Conservation (phyloP, 2,329 filamentous ascomycete species). For the Fusarium temperatum region DNA sequence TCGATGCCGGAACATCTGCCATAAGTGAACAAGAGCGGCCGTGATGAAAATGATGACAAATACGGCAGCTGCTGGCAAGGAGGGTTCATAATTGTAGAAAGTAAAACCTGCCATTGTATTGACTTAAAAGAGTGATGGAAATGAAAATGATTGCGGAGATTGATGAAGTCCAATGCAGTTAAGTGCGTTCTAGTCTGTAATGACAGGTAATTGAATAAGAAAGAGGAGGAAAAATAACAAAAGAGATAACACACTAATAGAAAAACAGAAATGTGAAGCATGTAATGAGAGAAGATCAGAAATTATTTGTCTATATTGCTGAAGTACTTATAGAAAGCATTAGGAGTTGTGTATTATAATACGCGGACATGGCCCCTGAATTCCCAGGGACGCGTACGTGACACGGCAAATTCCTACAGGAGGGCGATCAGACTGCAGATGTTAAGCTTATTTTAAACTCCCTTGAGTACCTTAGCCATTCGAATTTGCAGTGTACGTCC, state of each 20-base stretch:
- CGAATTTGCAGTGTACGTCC: rapidly evolving
- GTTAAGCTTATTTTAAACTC: not conserved
- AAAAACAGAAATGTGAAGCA: not conserved
- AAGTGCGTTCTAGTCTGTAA: not conserved
- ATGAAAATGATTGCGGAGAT: not conserved
- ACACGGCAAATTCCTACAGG: not conserved
- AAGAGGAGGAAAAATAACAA: not conserved
- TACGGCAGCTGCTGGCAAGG: constrained; percentile 51
- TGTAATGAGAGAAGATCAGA: not conserved
- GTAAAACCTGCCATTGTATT: not conserved
- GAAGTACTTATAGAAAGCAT: not conserved
- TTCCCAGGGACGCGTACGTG: not conserved
- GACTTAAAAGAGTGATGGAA: not conserved
- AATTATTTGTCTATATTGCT: not conserved
- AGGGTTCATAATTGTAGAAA: constrained; percentile 59
- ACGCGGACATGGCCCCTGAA: not conserved
- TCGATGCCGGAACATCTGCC: constrained; percentile 50
- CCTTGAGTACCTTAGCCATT: no score
- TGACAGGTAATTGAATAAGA: not conserved
- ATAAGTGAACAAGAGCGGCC: constrained; percentile 50
- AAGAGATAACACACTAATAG: no score
- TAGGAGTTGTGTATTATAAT: not conserved
- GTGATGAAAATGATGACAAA: constrained; percentile 52
- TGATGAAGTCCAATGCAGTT: not conserved
- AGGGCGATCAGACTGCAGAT: not conserved